Base-by-base conservation (phyloP, 805 yeast genomes). In the Metschnikowia noctiluminum region DNA sequence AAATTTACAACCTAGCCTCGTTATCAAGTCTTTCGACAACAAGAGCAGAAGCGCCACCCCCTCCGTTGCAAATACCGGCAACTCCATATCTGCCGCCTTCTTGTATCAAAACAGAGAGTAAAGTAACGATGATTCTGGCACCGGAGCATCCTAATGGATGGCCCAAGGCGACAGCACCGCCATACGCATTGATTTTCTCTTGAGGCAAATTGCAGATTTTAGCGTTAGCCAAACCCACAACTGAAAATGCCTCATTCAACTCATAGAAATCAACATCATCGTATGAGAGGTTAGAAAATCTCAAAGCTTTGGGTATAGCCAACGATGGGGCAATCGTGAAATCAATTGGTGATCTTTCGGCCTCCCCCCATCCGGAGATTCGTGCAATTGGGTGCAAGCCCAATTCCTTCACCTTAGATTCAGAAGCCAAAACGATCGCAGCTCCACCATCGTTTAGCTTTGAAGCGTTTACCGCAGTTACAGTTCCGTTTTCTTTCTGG, bases 51-150 rank as follows among this genome's bases (percentile, higher is more conserved):
- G 97, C 98, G 67, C 99, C 99, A 68, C 99, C 99, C 63, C 99
- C 99, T 77, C 99, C 99, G 70, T 94, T 94, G 80, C 99, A 94
- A 65, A 94, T 85, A 68, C 89, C 97, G 62, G 97, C 97, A 58
- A 83, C 89, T 68, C 99, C 99, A 59, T 84, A 69, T 74, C 85
- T 89, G 54, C 77, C 77, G 51, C 72, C 74, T 77, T 94, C 98
- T 74, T 92, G 97, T 35, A 70, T 57, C 64, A 94, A 80, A 14
- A 91, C 90, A 43, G 89, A 80, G 50, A 83, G 62, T 69, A 94
- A 79, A 28, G 99, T 94, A 57, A 89, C 91, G 49, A 94, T 81
- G 62, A 94, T 80, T 78, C 97, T 81, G 41, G 96, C 95, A 70
- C 97, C 97, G n/a, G 96, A 87, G 65, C 92, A 85, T 50, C 97